Evolutionary conservation across 768 basidiomycete genomes (phyloP).

Genomic region (Pleurotus salmoneostramineus): DNA sequence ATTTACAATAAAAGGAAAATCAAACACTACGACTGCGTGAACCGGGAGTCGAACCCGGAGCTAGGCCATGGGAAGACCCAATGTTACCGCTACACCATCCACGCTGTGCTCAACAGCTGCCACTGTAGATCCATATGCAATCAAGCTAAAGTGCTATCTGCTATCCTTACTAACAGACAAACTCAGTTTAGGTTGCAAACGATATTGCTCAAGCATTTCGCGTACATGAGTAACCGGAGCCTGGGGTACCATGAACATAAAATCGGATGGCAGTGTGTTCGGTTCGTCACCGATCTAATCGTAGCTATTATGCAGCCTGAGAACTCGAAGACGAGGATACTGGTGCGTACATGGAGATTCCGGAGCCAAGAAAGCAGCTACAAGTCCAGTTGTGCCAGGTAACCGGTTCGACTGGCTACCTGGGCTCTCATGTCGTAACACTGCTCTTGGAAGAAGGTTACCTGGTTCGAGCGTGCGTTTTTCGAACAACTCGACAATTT

Average conservation of each 20-base stretch:
- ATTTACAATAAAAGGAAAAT: background rate
- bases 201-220: too few species aligned
- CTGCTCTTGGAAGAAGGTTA: conserved; percentile 29
- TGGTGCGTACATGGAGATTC: background rate
- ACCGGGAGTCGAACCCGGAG: conserved; percentile 54
- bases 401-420: conserved; percentile 36
- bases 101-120: conserved; percentile 17
- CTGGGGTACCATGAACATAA: too few species aligned
- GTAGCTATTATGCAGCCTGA: too few species aligned
- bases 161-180: background rate
- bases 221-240: too few species aligned
- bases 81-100: conserved; percentile 82
- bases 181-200: too few species aligned
- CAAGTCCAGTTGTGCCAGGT: conserved; percentile 19
- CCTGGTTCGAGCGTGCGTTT: conserved; percentile 33
- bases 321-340: background rate
- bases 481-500: background rate
- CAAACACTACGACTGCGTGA: conserved; percentile 29
- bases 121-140: background rate
- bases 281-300: too few species aligned
- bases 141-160: background rate
- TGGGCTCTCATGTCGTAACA: conserved; percentile 33
- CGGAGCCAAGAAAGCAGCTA: too few species aligned
- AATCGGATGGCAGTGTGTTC: too few species aligned
- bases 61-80: conserved; percentile 75